Evolutionary conservation across 2,329 filamentous ascomycete species (phyloP).

Genomic region (Aspergillus sp.): DNA sequence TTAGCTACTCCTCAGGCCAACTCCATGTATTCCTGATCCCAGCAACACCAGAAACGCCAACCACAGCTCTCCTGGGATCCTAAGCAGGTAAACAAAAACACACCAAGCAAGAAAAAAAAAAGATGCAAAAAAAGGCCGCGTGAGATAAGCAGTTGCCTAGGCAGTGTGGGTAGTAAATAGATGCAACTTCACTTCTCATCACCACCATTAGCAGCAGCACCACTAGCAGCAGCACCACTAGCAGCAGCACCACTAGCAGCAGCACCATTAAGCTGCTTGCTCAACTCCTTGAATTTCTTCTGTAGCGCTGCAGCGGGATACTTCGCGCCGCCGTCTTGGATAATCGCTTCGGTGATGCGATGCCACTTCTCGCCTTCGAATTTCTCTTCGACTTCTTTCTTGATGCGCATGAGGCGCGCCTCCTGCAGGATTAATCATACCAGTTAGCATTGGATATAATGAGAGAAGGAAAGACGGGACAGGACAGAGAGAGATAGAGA

Average conservation of each 20-base stretch:
- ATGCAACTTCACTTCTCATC: background rate
- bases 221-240: background rate
- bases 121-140: background rate
- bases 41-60: background rate
- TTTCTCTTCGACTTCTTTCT: constrained; percentile 40
- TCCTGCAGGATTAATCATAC: constrained; percentile 20
- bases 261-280: constrained; percentile 19
- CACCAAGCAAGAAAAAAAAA: background rate
- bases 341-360: constrained; percentile 34
- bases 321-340: constrained; percentile 27
- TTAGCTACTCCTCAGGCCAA: background rate
- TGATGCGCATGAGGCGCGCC: constrained; percentile 32
- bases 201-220: background rate
- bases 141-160: background rate
- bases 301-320: constrained; percentile 36
- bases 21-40: background rate
- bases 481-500: background rate
- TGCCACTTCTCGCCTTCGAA: constrained; percentile 43
- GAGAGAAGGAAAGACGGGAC: background rate
- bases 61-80: background rate
- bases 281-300: constrained; percentile 43
- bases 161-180: background rate
- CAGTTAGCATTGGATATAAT: background rate
- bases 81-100: background rate
- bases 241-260: background rate